Evolutionary conservation across 371 early-diverging fungal species (phyloP).

Genomic region (Mortierella sp.): DNA sequence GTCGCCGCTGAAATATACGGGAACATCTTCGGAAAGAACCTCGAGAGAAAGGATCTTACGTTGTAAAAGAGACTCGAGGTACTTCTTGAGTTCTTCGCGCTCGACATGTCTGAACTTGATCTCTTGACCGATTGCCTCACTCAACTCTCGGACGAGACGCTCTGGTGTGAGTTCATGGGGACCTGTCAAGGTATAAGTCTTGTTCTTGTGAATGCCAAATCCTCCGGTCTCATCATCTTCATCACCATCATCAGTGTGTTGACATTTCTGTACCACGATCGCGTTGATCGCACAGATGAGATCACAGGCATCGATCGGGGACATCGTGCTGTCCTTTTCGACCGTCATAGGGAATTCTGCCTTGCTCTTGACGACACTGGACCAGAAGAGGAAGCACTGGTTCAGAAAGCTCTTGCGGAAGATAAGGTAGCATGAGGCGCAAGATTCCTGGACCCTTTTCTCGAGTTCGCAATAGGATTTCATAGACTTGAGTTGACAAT

Average conservation of each 20-base stretch:
- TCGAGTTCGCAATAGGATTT: constrained; percentile 29
- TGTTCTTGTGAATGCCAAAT: constrained; percentile 21
- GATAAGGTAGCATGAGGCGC: constrained; percentile 13
- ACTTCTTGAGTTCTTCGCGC: constrained; percentile 28
- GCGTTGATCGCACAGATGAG: constrained; percentile 20
- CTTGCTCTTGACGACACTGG: constrained; percentile 9
- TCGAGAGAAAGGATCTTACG: neutral
- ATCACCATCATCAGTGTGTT: neutral
- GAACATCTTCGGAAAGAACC: neutral
- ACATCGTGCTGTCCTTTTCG: constrained; percentile 13
- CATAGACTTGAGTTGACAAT: constrained; percentile 15
- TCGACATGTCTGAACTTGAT: constrained; percentile 34
- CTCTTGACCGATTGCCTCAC: constrained; percentile 19
- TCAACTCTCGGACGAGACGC: constrained; percentile 10
- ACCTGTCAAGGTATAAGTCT: constrained; percentile 38
- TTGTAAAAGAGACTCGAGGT: constrained; percentile 22
- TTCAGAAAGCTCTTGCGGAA: constrained; percentile 27
- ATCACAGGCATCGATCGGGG: constrained; percentile 31
- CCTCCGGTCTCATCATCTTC: neutral
- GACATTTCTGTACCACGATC: constrained; percentile 10
- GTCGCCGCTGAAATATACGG: neutral
- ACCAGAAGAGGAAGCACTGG: constrained; percentile 32
- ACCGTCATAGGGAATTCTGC: constrained; percentile 18
- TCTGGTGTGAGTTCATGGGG: constrained; percentile 26
- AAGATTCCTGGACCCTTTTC: constrained; percentile 11